Conservation (phyloP, 768 basidiomycete species). For the Lepiota venenata region DNA sequence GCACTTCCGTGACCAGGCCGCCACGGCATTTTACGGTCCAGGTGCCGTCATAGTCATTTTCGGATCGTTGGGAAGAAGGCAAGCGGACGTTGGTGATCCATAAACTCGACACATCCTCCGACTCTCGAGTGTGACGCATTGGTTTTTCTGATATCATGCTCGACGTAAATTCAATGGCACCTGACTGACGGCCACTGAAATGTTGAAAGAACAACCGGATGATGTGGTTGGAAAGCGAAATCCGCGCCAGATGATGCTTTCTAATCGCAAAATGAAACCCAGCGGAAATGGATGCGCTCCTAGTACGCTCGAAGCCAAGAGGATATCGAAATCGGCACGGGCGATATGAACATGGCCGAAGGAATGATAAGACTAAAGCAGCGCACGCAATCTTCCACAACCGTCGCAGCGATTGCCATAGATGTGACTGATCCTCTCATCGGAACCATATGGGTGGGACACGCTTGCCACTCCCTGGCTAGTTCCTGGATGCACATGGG, state of each 20-base stretch:
- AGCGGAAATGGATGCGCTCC: not conserved
- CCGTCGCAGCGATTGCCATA: conserved; percentile 15
- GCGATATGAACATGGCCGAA: not conserved
- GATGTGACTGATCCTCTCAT: not conserved
- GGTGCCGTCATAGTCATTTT: conserved; percentile 6
- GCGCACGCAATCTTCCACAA: conserved; percentile 21
- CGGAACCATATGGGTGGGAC: not conserved
- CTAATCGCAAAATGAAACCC: not conserved
- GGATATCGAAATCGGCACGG: not conserved
- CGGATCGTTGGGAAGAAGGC: conserved; percentile 9
- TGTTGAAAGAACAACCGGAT: not conserved
- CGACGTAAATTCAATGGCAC: not conserved
- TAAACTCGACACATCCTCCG: conserved; percentile 7
- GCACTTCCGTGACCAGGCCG: conserved; percentile 17
- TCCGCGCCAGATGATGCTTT: not conserved
- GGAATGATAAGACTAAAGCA: not conserved
- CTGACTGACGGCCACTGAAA: not conserved
- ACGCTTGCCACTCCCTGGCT: not conserved
- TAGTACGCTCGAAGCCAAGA: not conserved
- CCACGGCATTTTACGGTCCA: conserved; percentile 21
- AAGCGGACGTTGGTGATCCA: conserved; percentile 17
- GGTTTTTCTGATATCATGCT: not conserved
- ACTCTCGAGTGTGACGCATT: not conserved
- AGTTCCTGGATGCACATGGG: not conserved
- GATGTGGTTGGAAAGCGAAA: not conserved